phyloP scores from a whole-genome alignment of 768 basidiomycete genomes.

The Tylopilus rubrobrunneus region DNA sequence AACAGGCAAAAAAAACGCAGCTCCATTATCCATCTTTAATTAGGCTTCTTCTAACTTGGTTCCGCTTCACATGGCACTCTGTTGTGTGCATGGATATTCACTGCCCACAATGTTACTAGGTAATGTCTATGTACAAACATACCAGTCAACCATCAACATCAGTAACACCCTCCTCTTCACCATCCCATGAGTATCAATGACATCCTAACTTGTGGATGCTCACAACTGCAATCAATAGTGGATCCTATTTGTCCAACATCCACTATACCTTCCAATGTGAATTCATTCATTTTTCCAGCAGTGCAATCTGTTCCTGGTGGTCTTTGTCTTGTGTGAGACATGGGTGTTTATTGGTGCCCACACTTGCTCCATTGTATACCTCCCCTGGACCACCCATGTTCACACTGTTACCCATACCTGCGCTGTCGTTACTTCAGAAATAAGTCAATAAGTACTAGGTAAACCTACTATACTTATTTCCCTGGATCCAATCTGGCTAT shows the following conservation, averaged over 20 bases:
- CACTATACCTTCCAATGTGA: constrained; percentile 73
- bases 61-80: not conserved
- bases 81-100: not conserved
- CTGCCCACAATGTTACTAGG: not conserved
- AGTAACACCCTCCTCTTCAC: constrained; percentile 36
- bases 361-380: not conserved
- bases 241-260: constrained; percentile 54
- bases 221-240: constrained; percentile 62
- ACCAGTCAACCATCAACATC: constrained; percentile 1
- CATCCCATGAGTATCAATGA: constrained; percentile 43
- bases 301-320: constrained; percentile 64
- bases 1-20: too few species aligned
- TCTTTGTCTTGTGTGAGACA: constrained; percentile 31
- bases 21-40: not conserved
- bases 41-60: not conserved
- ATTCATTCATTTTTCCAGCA: constrained; percentile 81
- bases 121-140: not conserved
- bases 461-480: too few species aligned
- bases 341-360: not conserved
- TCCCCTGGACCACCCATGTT: constrained; percentile 1
- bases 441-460: too few species aligned
- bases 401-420: constrained; percentile 12
- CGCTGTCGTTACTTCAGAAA: too few species aligned
- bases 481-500: too few species aligned
- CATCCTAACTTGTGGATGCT: constrained; percentile 70